Conservation (phyloP, 768 basidiomycete species). For the Pleurotus ostreatus region DNA sequence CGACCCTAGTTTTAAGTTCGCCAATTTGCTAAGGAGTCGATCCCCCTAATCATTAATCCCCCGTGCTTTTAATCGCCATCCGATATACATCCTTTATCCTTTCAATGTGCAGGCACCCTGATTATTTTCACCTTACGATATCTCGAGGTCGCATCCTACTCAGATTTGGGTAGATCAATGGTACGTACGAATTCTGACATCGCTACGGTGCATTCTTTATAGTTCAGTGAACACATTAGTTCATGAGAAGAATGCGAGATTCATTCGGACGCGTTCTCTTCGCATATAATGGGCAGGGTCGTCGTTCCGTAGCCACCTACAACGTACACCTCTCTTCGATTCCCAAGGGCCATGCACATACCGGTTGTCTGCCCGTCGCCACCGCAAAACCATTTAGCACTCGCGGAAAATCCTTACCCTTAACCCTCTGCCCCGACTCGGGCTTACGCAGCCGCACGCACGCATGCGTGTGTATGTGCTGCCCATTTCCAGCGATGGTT, state of each 20-base stretch:
- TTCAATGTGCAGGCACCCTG: background rate
- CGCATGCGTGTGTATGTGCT: background rate
- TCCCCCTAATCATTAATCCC: too few species aligned
- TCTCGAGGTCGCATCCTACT: background rate
- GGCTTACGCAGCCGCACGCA: background rate
- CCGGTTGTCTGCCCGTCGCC: background rate
- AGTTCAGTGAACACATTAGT: background rate
- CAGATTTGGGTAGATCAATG: background rate
- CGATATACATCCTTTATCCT: background rate
- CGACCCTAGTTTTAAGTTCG: too few species aligned
- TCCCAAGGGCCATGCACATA: background rate
- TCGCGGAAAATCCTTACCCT: background rate
- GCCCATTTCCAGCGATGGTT: background rate
- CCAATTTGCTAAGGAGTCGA: too few species aligned
- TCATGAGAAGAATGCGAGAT: background rate
- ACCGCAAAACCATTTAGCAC: background rate
- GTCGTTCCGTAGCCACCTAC: background rate
- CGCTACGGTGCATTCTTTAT: background rate
- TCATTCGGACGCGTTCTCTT: background rate
- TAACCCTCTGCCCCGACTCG: background rate
- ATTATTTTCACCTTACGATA: background rate
- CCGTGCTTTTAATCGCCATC: too few species aligned
- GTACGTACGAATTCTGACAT: background rate
- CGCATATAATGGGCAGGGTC: background rate
- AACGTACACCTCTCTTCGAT: background rate